These are phyloP conservation scores for Collybia nuda DNA, from an alignment of 768 basidiomycete species.

Conservation along the genomic window DNA sequence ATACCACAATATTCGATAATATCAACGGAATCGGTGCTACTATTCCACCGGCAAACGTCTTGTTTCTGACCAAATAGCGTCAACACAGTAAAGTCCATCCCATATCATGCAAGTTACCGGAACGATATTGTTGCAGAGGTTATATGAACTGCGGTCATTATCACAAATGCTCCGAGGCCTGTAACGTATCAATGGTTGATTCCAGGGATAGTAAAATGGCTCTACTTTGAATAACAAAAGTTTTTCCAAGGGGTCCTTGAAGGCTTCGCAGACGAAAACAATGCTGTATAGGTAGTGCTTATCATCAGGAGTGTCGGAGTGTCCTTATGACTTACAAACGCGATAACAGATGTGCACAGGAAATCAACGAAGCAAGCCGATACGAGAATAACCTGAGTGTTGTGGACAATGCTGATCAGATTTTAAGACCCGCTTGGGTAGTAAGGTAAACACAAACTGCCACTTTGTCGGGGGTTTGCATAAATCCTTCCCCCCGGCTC, in stretches of 20 bases:
- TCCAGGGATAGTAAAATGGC: not conserved
- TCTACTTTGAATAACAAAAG: conserved; percentile 21
- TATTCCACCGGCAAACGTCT: conserved; percentile 11
- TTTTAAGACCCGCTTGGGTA: not conserved
- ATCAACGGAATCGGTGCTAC: conserved; percentile 17
- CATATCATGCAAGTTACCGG: not conserved
- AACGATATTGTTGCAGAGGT: conserved; percentile 11
- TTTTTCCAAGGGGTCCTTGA: conserved; percentile 19
- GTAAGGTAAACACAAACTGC: conserved; percentile 3
- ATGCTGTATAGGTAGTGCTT: conserved; percentile 12
- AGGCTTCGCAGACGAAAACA: conserved; percentile 21
- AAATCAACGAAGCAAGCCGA: conserved; percentile 18
- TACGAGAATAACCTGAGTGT: conserved; percentile 14
- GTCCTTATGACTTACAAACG: conserved; percentile 10
- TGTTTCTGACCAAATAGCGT: not conserved
- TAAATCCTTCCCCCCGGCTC: not conserved
- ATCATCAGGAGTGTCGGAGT: not conserved
- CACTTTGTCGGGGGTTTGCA: not conserved
- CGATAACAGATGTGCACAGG: conserved; percentile 16
- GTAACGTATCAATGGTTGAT: not conserved
- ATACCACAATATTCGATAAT: conserved; percentile 18
- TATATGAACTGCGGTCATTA: conserved; percentile 19
- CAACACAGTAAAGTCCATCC: not conserved
- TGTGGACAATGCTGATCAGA: not conserved
- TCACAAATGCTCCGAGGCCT: conserved; percentile 17